phyloP scores from a whole-genome alignment of 1,284 basidiomycete genomes.

The Pholiota adiposa region DNA sequence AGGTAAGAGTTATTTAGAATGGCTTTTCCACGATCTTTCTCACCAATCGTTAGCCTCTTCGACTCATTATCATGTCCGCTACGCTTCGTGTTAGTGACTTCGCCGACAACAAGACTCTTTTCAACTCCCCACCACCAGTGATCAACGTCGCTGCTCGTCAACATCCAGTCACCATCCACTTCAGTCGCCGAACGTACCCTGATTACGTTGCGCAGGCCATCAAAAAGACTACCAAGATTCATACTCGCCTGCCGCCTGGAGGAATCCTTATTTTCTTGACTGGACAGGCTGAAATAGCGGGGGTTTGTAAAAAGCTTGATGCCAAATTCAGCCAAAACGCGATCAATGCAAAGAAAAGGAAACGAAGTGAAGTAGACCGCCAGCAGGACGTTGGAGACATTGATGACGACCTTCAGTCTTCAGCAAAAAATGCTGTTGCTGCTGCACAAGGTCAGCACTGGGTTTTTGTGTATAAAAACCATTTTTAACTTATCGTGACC shows the following conservation, averaged over 20 bases:
- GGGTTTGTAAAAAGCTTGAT: constrained; percentile 86
- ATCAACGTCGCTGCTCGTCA: constrained; percentile 91
- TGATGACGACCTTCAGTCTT: not conserved
- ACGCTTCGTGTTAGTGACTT: constrained; percentile 96
- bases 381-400: constrained; percentile 18
- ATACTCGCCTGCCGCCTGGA: constrained; percentile 88
- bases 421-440: constrained; percentile 33
- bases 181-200: constrained; percentile 82
- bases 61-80: constrained; percentile 98
- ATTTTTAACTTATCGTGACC: constrained; percentile 1
- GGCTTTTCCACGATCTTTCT: not conserved
- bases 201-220: constrained; percentile 94
- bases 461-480: not conserved
- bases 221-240: constrained; percentile 92
- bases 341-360: constrained; percentile 55
- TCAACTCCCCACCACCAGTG: constrained; percentile 85
- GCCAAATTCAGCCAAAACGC: constrained; percentile 76
- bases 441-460: constrained; percentile 50
- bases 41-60: constrained; percentile 66
- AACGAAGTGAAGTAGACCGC: constrained; percentile 29
- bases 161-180: constrained; percentile 95
- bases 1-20: constrained; percentile 46
- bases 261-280: constrained; percentile 98
- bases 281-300: constrained; percentile 96
- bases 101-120: constrained; percentile 84